Percentiles rank a stretch among this genome's conserved stretches.
Evolutionary conservation across 1,284 basidiomycete genomes (phyloP).

Genomic region (Omphalotus olearius): DNA sequence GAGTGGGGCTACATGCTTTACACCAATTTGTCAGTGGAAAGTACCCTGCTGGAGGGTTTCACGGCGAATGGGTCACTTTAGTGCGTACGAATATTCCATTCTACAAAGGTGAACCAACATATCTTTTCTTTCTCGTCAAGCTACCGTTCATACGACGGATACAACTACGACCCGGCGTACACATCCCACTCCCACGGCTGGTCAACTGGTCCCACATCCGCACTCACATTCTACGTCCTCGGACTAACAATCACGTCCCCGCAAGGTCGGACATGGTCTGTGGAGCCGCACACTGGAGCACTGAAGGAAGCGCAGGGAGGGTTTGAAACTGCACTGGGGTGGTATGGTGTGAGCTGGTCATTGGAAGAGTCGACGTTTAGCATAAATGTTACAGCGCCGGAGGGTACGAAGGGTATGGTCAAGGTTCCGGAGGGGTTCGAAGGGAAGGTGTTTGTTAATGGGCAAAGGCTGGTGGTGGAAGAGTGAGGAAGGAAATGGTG

Average conservation of each 20-base stretch:
- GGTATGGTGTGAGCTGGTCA: constrained; percentile 37
- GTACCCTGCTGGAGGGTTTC: constrained; percentile 44
- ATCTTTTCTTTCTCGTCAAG: constrained; percentile 17
- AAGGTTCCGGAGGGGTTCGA: constrained; percentile 5
- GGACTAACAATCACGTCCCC: constrained; percentile 22
- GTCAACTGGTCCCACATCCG: constrained; percentile 25
- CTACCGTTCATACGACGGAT: constrained; percentile 38
- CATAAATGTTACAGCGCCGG: constrained; percentile 14
- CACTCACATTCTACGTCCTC: constrained; percentile 24
- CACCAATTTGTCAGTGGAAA: constrained; percentile 40
- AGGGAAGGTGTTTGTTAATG: constrained; percentile 4
- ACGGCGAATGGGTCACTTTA: constrained; percentile 42
- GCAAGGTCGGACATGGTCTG: constrained; percentile 28
- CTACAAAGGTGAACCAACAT: not conserved
- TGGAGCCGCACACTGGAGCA: constrained; percentile 33
- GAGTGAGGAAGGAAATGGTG: not conserved
- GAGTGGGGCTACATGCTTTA: constrained; percentile 49
- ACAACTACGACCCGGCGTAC: constrained; percentile 44
- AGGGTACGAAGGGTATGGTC: constrained; percentile 15
- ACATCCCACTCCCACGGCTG: constrained; percentile 23
- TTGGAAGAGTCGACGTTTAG: constrained; percentile 5
- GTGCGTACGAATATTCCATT: constrained; percentile 22
- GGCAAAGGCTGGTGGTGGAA: not conserved
- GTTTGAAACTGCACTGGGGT: constrained; percentile 40
- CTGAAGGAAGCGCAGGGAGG: constrained; percentile 35